Conservation (phyloP, 768 basidiomycete species). For the Pulveroboletus sp. region DNA sequence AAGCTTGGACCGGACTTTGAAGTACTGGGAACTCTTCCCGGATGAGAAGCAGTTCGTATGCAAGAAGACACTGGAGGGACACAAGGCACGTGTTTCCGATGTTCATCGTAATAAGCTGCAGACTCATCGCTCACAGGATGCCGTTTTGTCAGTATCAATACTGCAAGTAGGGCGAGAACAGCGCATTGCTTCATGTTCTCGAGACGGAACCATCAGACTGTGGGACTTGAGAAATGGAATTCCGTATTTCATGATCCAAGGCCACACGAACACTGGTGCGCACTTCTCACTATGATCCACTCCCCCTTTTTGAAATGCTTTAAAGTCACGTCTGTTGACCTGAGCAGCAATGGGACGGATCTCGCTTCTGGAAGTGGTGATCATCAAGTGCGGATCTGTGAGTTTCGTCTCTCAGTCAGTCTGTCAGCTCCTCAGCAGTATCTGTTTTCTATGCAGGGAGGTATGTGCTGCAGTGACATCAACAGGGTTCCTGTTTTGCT, state of each 20-base stretch:
- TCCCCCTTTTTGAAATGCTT: constrained; percentile 10
- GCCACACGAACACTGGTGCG: constrained; percentile 34
- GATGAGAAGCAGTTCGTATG: constrained; percentile 26
- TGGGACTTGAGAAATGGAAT: constrained; percentile 34
- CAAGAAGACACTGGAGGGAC: constrained; percentile 30
- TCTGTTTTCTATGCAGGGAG: constrained; percentile 22
- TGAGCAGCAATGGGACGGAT: constrained; percentile 28
- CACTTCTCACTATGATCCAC: constrained; percentile 21
- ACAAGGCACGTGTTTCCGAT: constrained; percentile 16
- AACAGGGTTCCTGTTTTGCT: background rate
- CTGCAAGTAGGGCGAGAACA: constrained; percentile 33
- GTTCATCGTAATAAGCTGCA: background rate
- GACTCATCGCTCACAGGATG: constrained; percentile 20
- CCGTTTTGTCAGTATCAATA: constrained; percentile 28
- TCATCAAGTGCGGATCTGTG: constrained; percentile 36
- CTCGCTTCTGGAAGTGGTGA: constrained; percentile 39
- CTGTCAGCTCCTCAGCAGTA: constrained; percentile 12
- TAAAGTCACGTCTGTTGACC: constrained; percentile 38
- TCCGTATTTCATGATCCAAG: constrained; percentile 34
- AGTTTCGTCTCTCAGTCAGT: constrained; percentile 12
- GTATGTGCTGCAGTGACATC: constrained; percentile 24
- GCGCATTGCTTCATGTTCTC: constrained; percentile 36
- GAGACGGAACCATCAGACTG: constrained; percentile 34
- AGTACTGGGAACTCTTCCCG: constrained; percentile 44
- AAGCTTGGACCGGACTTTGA: constrained; percentile 30